Evolutionary conservation across 768 basidiomycete genomes (phyloP).

Genomic region (Mycena albidolilacea): DNA sequence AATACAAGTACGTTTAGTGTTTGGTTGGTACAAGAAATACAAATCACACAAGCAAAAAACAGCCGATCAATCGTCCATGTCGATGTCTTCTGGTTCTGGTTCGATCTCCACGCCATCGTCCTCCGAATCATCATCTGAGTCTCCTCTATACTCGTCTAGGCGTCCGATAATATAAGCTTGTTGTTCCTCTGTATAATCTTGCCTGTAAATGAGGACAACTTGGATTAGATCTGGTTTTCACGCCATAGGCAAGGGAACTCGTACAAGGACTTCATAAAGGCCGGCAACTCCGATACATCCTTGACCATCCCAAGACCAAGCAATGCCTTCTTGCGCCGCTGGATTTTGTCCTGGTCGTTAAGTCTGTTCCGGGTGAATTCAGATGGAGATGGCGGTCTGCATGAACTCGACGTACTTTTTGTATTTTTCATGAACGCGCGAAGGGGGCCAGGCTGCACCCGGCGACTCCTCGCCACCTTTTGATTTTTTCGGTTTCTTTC

Average conservation of each 20-base stretch:
- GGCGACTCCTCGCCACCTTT: not conserved
- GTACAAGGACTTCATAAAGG: conserved; percentile 79
- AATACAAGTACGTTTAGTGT: not conserved
- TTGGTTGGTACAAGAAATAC: not conserved
- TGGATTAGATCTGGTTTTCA: conserved; percentile 23
- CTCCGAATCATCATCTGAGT: not conserved
- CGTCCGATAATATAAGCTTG: conserved; percentile 58
- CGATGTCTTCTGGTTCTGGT: conserved; percentile 33
- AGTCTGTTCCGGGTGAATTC: conserved; percentile 56
- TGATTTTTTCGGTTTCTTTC: conserved; percentile 43
- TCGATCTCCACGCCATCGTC: conserved; percentile 12
- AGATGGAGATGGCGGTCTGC: not conserved
- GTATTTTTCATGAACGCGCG: conserved; percentile 2
- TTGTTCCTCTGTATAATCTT: conserved; percentile 55
- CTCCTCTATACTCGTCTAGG: conserved; percentile 53
- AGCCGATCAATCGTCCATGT: conserved; percentile 12
- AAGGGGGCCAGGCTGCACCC: conserved; percentile 22
- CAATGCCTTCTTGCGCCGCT: conserved; percentile 70
- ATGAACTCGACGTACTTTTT: conserved; percentile 54
- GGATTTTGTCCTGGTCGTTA: conserved; percentile 23
- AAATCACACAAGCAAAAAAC: too few species aligned
- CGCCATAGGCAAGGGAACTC: conserved; percentile 38
- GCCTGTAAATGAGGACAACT: conserved; percentile 47
- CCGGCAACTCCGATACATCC: conserved; percentile 63
- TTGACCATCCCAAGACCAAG: conserved; percentile 74